Evolutionary conservation across 805 yeast genomes (phyloP).

Genomic region (Lipomyces sp.): DNA sequence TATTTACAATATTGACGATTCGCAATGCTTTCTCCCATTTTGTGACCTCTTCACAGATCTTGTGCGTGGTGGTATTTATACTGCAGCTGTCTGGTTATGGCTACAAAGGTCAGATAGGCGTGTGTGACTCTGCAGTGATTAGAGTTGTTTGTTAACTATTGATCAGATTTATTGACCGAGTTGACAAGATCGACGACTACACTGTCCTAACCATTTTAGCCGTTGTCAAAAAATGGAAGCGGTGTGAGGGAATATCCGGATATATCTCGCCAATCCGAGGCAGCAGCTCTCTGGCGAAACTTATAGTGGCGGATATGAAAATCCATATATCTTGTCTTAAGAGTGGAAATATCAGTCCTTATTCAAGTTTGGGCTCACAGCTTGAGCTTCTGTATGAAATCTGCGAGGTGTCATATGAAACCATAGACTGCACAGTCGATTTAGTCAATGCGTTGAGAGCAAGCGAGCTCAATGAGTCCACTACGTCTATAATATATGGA

Average conservation of each 20-base stretch:
- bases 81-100: conserved; percentile 20
- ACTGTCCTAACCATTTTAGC: conserved; percentile 11
- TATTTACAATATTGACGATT: conserved; percentile 16
- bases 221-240: conserved; percentile 15
- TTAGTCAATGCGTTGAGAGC: conserved; percentile 1
- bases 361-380: conserved; percentile 9
- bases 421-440: conserved; percentile 1
- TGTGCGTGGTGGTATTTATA: not conserved
- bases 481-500: conserved; percentile 10
- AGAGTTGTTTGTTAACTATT: not conserved
- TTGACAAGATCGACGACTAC: conserved; percentile 16
- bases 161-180: conserved; percentile 13
- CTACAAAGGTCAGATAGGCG: conserved; percentile 18
- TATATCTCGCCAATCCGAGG: conserved; percentile 18
- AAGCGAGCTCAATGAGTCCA: not conserved
- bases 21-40: conserved; percentile 21
- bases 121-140: not conserved
- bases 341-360: not conserved
- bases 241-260: not conserved
- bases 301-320: conserved; percentile 3
- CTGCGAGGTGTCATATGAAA: conserved; percentile 10
- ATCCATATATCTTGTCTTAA: not conserved
- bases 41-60: conserved; percentile 22
- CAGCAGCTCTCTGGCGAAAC: conserved; percentile 3
- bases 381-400: conserved; percentile 15